phyloP scores from a whole-genome alignment of 2,329 filamentous ascomycete genomes.

The Ascochyta fabae region DNA sequence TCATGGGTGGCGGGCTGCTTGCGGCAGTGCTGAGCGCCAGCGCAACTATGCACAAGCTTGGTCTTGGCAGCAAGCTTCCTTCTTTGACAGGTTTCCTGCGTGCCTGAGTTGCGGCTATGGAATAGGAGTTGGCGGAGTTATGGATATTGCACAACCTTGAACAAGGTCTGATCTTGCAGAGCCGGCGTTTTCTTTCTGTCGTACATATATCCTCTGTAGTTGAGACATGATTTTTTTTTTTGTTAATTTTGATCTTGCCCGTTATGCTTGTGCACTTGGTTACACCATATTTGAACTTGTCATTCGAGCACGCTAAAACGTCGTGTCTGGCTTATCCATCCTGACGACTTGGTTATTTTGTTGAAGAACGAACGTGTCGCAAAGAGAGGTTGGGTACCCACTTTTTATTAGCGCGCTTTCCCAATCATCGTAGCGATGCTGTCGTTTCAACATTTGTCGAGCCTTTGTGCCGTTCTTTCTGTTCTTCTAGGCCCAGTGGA shows the following conservation, averaged over 20 bases:
- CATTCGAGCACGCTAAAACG: not conserved
- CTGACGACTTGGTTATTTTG: not conserved
- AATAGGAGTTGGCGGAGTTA: not conserved
- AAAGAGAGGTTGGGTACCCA: not conserved
- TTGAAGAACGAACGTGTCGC: not conserved
- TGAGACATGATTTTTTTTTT: not conserved
- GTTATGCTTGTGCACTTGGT: not conserved
- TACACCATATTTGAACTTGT: not conserved
- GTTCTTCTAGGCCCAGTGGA: not conserved
- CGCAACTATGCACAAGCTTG: constrained; percentile 6
- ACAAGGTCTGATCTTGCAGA: no score
- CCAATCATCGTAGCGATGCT: constrained; percentile 5
- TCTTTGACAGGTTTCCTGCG: constrained; percentile 5
- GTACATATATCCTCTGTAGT: constrained; percentile 2
- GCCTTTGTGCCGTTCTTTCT: constrained; percentile 4
- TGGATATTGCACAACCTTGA: no score
- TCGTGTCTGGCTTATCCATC: not conserved
- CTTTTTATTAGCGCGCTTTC: constrained; percentile 4
- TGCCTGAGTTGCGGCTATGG: not conserved
- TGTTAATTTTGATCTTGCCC: not conserved
- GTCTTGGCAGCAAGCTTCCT: constrained; percentile 8
- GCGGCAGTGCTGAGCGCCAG: constrained; percentile 10
- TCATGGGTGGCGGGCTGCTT: constrained; percentile 10
- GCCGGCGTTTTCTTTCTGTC: not conserved
- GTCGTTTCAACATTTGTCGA: constrained; percentile 10